Evolutionary conservation across 106 monocot genomes (phyloP).

Genomic region (Allium sativum): DNA sequence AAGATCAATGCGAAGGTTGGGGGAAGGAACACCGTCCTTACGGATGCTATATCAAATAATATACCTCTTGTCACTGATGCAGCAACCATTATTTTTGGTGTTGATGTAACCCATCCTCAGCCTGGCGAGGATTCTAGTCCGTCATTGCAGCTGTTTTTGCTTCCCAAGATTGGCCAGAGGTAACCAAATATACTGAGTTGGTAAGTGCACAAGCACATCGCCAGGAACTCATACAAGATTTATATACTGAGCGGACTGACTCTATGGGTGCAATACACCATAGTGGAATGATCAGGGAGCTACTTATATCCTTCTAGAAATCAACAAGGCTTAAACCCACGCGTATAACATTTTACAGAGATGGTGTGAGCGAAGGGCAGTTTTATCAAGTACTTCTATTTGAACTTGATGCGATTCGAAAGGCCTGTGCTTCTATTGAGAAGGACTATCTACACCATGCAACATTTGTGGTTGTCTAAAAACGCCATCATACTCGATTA

Average conservation of each 20-base stretch:
- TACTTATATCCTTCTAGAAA: constrained; percentile 72
- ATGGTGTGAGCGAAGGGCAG: constrained; percentile 97
- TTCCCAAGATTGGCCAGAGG: constrained; percentile 99
- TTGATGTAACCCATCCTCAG: constrained; percentile 98
- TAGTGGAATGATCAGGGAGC: constrained; percentile 97
- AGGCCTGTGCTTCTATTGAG: constrained; percentile 82
- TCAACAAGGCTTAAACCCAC: constrained; percentile 82
- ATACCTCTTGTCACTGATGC: constrained; percentile 83
- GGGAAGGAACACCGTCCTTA: constrained; percentile 89
- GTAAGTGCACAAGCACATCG: constrained; percentile 93
- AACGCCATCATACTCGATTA: constrained; percentile 83
- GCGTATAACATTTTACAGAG: constrained; percentile 94
- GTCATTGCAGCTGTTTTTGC: constrained; percentile 99
- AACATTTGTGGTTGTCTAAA: constrained; percentile 92
- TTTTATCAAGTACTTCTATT: constrained; percentile 83
- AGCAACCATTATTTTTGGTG: constrained; percentile 96
- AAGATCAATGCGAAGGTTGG: constrained; percentile 99
- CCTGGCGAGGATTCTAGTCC: constrained; percentile 95
- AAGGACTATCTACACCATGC: constrained; percentile 85
- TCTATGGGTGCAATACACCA: constrained; percentile 51
- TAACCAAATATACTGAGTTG: constrained; percentile 89
- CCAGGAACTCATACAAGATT: constrained; percentile 86
- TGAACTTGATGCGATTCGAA: constrained; percentile 90
- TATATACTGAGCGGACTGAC: constrained; percentile 72
- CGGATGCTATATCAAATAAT: constrained; percentile 59